Conservation (phyloP, 1,284 basidiomycete genomes). For the Lignosus rhinocerotis region DNA sequence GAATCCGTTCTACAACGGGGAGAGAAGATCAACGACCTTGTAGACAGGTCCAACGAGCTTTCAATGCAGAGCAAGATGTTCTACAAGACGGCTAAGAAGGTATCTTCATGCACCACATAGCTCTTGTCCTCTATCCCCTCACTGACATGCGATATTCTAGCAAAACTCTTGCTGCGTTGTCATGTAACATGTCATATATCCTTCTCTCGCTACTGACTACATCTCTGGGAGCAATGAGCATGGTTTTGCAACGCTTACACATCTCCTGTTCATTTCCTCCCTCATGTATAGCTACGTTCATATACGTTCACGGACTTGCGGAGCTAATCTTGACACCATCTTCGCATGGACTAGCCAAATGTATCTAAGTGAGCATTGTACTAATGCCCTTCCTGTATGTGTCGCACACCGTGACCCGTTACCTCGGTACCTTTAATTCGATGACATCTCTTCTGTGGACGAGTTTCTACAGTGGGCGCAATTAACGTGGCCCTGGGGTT, state of each 20-base stretch:
- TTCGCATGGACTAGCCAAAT: background rate
- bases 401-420: too few relatives aligned
- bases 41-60: conserved; percentile 91
- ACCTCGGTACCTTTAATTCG: too few relatives aligned
- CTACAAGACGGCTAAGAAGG: conserved; percentile 82
- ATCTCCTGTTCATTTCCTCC: background rate
- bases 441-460: too few relatives aligned
- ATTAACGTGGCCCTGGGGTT: too few relatives aligned
- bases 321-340: background rate
- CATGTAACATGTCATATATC: conserved; percentile 31
- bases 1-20: conserved; percentile 96
- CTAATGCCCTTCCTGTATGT: too few relatives aligned
- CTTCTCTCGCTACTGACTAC: background rate
- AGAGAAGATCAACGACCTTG: conserved; percentile 96
- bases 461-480: too few relatives aligned
- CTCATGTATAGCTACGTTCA: background rate
- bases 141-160: conserved; percentile 32
- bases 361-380: background rate
- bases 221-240: background rate
- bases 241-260: background rate
- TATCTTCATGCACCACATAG: conserved; percentile 31
- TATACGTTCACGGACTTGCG: background rate
- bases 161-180: conserved; percentile 71
- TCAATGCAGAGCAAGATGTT: conserved; percentile 92
- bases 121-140: background rate